These are phyloP conservation scores for Erigeron canadensis DNA, from an alignment of 129 eudicot species.

Conservation along the genomic window DNA sequence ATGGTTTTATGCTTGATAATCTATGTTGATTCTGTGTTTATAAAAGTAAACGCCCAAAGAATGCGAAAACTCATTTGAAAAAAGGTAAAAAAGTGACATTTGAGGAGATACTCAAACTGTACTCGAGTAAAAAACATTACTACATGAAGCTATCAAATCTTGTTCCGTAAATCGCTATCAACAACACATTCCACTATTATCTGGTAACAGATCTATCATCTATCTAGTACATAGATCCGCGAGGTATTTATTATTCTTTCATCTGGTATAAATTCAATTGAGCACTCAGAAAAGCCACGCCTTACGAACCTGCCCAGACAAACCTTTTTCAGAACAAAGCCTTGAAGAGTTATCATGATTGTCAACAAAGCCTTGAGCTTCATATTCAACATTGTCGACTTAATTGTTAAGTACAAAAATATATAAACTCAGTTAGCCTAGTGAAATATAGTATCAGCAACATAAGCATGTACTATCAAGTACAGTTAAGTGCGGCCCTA, in stretches of 20 bases:
- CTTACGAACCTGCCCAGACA: constrained; percentile 57
- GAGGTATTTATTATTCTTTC: constrained; percentile 48
- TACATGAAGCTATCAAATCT: background rate
- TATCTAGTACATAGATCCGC: constrained; percentile 66
- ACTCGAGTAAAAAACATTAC: background rate
- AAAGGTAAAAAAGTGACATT: background rate
- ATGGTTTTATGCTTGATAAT: background rate
- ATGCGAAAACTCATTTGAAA: background rate
- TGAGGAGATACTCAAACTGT: background rate
- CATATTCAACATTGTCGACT: background rate
- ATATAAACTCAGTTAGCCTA: background rate
- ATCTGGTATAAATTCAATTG: constrained; percentile 52
- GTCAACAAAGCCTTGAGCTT: background rate
- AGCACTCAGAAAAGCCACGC: constrained; percentile 66
- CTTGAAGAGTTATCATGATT: background rate
- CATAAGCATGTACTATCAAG: no score
- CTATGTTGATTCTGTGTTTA: background rate
- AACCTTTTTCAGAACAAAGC: background rate
- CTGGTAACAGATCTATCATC: constrained; percentile 57
- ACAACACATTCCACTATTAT: constrained; percentile 16
- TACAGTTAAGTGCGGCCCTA: background rate
- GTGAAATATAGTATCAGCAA: background rate
- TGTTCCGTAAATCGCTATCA: background rate
- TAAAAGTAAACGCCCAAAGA: background rate
- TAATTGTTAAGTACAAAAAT: background rate